Evolutionary conservation across 371 early-diverging fungal genomes (phyloP), one percentile per base, ranked within the genome.

Genomic region (Mycotypha africana): DNA sequence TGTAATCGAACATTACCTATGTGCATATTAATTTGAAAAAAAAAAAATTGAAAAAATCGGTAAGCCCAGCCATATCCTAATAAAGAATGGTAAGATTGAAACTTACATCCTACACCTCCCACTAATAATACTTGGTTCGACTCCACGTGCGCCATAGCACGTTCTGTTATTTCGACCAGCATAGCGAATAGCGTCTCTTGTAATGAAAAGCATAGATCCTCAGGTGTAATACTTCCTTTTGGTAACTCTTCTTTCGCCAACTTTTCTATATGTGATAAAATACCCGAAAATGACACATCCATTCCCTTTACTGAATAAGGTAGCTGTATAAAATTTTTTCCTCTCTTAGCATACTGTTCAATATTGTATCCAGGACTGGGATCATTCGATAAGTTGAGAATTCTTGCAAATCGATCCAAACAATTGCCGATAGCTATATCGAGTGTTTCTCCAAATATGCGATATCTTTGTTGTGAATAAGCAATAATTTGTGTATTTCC

Each of bases 401-500:
- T 82, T 17, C 99, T 78, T 4, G 99, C 99, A 74, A 99, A 93
- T 42, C 99, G 86, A 64, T 99, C 99, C 22, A 99, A 71, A 58
- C 97, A 97, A 67, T 99, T 99, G 23, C 99, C 99, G 37, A 99
- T 92, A 3, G 99, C 99, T 51, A 99, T 98, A 62, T 99, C 99
- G 33, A 99, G 70, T 0, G 99, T 96, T 64, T 99, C 99, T 21
- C 99, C 99, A 80, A 99, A 99, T 25, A 99, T 99, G 28, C 92
- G 82, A 65, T 99, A 98, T 41, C 91, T 65, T 37, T 89, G 77
- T 45, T 94, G 87, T 16, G 93, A 83, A 63, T 98, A 99, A 3
- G 98, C 96, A 62, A 99, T 99, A 10, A 99, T 95, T 70, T 99
- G 99, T 0, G 99, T 99, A 65, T 99, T 99, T 28, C 99, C 99